Percentiles rank a stretch among this genome's conserved stretches.
These are phyloP conservation scores for Coemansia javaensis DNA, from an alignment of 192 early-diverging fungal genomes.

Conservation along the genomic window DNA sequence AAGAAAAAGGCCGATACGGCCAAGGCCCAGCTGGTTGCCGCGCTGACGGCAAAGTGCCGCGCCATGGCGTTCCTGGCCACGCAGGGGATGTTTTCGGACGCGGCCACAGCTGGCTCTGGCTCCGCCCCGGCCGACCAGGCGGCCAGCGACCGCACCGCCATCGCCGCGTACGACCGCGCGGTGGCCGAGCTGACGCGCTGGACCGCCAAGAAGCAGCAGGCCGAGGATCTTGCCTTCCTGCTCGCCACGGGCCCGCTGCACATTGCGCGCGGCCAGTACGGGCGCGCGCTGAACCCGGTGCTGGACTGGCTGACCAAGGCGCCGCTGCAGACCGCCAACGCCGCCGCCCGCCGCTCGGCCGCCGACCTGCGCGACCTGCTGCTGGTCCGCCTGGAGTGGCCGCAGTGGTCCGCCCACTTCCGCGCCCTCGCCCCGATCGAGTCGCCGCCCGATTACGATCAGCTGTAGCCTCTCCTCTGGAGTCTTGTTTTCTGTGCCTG, in stretches of 20 bases:
- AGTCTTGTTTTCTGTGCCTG: too few relatives aligned
- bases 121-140: too few relatives aligned
- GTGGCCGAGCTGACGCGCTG: slow-evolving; percentile 59
- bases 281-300: slow-evolving; percentile 66
- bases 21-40: slow-evolving; percentile 61
- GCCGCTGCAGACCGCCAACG: slow-evolving; percentile 48
- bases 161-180: slow-evolving; percentile 60
- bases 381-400: slow-evolving; percentile 63
- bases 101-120: too few relatives aligned
- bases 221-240: slow-evolving; percentile 52
- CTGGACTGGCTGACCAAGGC: slow-evolving; percentile 66
- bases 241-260: slow-evolving; percentile 57
- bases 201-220: slow-evolving; percentile 45
- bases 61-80: slow-evolving; percentile 42
- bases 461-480: not conserved
- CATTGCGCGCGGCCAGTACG: slow-evolving; percentile 54
- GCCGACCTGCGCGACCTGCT: slow-evolving; percentile 54
- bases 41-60: slow-evolving; percentile 57
- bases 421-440: slow-evolving; percentile 10
- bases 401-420: slow-evolving; percentile 60
- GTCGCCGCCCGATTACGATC: slow-evolving; percentile 17
- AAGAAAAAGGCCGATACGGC: slow-evolving; percentile 71
- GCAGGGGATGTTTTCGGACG: slow-evolving; percentile 11
- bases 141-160: too few relatives aligned
- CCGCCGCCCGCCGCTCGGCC: slow-evolving; percentile 55